Evolutionary conservation across 257 asterid species (phyloP).

Genomic region (Linderniella brevidens): DNA sequence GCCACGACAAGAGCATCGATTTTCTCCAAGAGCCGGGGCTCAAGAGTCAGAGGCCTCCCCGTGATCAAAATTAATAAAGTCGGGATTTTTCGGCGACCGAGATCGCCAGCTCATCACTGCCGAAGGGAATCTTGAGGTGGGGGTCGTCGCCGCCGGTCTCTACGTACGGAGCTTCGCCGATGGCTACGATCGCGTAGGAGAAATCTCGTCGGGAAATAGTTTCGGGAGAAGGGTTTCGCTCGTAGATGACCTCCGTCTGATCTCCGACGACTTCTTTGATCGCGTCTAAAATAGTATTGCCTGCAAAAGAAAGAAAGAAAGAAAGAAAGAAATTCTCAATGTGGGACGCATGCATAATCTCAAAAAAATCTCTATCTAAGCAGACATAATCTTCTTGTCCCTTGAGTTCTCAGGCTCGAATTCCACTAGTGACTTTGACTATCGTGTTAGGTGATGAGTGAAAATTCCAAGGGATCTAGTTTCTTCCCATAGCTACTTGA

Average conservation of each 20-base stretch:
- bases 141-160: conserved; percentile 65
- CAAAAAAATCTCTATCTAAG: too few relatives aligned
- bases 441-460: too few relatives aligned
- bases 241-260: conserved; percentile 43
- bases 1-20: conserved; percentile 50
- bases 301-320: conserved; percentile 19
- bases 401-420: too few relatives aligned
- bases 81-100: conserved; percentile 57
- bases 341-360: too few relatives aligned
- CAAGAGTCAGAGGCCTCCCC: conserved; percentile 68
- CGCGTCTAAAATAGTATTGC: conserved; percentile 78
- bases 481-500: too few relatives aligned
- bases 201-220: conserved; percentile 39
- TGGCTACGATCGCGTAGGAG: conserved; percentile 53
- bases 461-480: too few relatives aligned
- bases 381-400: too few relatives aligned
- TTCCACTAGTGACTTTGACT: too few relatives aligned
- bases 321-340: conserved; percentile 2
- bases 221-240: conserved; percentile 39
- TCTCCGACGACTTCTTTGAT: conserved; percentile 41
- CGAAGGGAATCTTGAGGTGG: conserved; percentile 42
- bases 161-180: conserved; percentile 76
- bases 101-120: conserved; percentile 41
- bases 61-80: conserved; percentile 51
- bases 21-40: conserved; percentile 39